Evolutionary conservation across 257 asterid genomes (phyloP).

Genomic region (Gentiana dahurica): DNA sequence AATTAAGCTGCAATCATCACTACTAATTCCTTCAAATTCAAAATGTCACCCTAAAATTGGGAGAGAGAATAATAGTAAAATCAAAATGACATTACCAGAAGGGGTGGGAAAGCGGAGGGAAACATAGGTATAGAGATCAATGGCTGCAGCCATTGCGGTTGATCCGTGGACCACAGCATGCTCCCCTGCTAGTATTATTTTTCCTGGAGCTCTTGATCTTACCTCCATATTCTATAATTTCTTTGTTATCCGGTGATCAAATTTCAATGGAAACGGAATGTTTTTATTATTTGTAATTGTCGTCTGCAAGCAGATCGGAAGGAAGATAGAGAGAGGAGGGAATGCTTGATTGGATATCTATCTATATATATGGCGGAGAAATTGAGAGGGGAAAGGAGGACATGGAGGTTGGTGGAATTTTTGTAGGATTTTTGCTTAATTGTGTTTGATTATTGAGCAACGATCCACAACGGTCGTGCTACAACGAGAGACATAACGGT

Average conservation of each 20-base stretch:
- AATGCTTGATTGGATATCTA: no score
- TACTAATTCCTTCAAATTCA: background rate
- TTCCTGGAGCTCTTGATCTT: constrained; percentile 95
- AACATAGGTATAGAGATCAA: constrained; percentile 86
- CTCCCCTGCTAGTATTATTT: constrained; percentile 90
- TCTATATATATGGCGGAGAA: no score
- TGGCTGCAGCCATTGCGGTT: constrained; percentile 95
- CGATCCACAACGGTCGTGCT: no score
- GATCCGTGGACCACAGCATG: constrained; percentile 99
- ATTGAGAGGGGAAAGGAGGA: no score
- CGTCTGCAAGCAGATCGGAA: no score
- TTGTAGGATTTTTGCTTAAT: no score
- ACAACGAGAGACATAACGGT: no score
- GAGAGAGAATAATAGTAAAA: background rate
- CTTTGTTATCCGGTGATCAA: background rate
- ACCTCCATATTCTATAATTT: constrained; percentile 53
- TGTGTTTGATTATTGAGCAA: no score
- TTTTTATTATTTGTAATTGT: no score
- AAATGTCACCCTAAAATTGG: background rate
- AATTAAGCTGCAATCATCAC: background rate
- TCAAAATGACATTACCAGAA: constrained; percentile 27
- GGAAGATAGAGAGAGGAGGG: no score
- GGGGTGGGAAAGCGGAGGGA: constrained; percentile 87
- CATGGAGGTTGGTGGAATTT: no score
- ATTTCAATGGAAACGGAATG: no score